Conservation (phyloP, 1,284 basidiomycete genomes). For the Coniferiporia weirii region DNA sequence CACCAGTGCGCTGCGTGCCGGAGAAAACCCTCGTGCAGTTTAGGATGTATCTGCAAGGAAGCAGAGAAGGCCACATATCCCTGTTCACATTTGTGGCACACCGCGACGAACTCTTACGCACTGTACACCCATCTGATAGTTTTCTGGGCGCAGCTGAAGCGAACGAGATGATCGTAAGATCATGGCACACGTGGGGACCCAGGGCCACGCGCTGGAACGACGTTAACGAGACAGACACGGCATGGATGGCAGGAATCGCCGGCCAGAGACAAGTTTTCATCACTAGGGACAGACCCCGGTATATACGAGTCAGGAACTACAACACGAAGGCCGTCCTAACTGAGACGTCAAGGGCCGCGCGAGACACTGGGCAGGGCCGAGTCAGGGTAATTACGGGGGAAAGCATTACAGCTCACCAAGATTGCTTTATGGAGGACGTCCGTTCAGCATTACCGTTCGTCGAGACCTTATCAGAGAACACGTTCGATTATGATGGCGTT, state of each 20-base stretch:
- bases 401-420: slow-evolving; percentile 12
- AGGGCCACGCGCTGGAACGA: slow-evolving; percentile 39
- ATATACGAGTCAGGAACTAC: slow-evolving; percentile 37
- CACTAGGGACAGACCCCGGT: slow-evolving; percentile 16
- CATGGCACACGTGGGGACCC: slow-evolving; percentile 43
- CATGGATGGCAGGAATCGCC: slow-evolving; percentile 47
- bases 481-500: slow-evolving; percentile 36
- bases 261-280: slow-evolving; percentile 40
- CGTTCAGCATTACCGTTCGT: slow-evolving; percentile 33
- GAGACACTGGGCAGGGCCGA: neutral
- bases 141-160: neutral
- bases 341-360: neutral
- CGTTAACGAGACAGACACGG: slow-evolving; percentile 30
- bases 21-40: slow-evolving; percentile 17
- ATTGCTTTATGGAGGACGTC: slow-evolving; percentile 20
- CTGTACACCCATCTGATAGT: slow-evolving; percentile 1
- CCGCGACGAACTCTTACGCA: slow-evolving; percentile 25
- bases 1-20: slow-evolving; percentile 8
- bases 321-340: slow-evolving; percentile 22
- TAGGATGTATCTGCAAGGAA: slow-evolving; percentile 16
- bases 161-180: slow-evolving; percentile 18
- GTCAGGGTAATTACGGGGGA: slow-evolving; percentile 2
- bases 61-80: slow-evolving; percentile 21
- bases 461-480: slow-evolving; percentile 26
- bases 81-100: slow-evolving; percentile 37